A percentile compares a stretch with the other conserved stretches of the same genome.
Conservation (phyloP, 768 basidiomycete species). For the Mycena alexandri region DNA sequence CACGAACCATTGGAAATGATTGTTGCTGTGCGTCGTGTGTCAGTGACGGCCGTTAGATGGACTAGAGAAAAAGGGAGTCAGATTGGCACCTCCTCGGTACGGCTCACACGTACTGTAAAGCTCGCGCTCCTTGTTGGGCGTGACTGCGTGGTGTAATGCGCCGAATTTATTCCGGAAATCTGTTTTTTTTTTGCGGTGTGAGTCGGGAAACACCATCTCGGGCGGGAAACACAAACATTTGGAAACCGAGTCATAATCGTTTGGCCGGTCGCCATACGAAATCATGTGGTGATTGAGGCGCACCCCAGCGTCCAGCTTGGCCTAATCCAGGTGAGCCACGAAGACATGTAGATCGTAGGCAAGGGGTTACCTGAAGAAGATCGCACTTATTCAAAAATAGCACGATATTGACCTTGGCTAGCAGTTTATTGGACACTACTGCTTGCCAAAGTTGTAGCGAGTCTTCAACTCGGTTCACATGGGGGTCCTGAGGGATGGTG, state of each 20-base stretch:
- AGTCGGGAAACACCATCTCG: constrained; percentile 26
- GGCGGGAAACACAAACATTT: constrained; percentile 66
- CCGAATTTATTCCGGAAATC: constrained; percentile 84
- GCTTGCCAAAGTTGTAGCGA: constrained; percentile 81
- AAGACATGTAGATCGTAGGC: constrained; percentile 14
- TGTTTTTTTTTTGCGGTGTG: constrained; percentile 43
- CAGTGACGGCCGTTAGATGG: constrained; percentile 86
- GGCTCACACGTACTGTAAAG: constrained; percentile 67
- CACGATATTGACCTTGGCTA: constrained; percentile 81
- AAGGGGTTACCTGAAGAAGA: constrained; percentile 68
- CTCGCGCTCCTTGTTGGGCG: constrained; percentile 80
- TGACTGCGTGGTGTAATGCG: constrained; percentile 72
- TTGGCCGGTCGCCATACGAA: constrained; percentile 79
- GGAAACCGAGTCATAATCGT: constrained; percentile 82
- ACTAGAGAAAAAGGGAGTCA: constrained; percentile 55
- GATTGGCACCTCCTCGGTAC: background rate
- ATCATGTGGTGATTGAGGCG: constrained; percentile 76
- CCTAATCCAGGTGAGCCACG: constrained; percentile 50
- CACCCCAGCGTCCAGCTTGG: constrained; percentile 84
- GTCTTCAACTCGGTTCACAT: constrained; percentile 84
- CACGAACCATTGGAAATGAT: constrained; percentile 80
- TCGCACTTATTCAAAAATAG: constrained; percentile 89
- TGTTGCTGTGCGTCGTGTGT: constrained; percentile 77
- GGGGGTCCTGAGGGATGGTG: constrained; percentile 65
- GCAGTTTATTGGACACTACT: constrained; percentile 79